These are phyloP conservation scores for Epichloe festucae DNA, from an alignment of 2,329 filamentous ascomycete species.

Conservation along the genomic window DNA sequence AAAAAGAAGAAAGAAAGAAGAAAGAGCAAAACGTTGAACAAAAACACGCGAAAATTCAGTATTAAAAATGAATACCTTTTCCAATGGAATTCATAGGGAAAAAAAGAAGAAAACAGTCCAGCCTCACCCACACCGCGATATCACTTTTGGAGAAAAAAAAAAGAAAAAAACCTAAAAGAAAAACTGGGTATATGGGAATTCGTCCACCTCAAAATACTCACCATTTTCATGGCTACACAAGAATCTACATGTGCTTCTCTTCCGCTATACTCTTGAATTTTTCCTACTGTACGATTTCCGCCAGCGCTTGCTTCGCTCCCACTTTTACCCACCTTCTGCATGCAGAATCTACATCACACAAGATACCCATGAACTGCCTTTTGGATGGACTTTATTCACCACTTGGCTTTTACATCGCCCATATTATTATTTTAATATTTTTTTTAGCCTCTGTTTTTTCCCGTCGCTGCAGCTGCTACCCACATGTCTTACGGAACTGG, in stretches of 20 bases:
- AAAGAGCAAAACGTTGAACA: neutral
- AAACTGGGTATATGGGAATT: conserved; percentile 4
- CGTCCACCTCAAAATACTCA: conserved; percentile 6
- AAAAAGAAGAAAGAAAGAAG: conserved; percentile 1
- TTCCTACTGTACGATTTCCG: neutral
- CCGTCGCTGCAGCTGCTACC: neutral
- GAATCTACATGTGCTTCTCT: neutral
- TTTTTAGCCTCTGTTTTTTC: neutral
- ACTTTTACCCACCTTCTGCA: neutral
- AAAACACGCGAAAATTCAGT: conserved; percentile 6
- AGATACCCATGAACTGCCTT: conserved; percentile 10
- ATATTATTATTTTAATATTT: neutral
- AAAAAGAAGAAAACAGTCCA: conserved; percentile 7
- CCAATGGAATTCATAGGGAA: neutral
- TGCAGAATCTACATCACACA: conserved; percentile 10
- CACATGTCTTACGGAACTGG: neutral
- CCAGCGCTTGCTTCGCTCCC: neutral
- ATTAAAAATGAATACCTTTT: neutral
- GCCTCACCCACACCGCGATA: neutral
- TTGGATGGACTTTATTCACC: neutral
- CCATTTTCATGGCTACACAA: neutral
- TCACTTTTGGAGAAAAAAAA: conserved; percentile 2
- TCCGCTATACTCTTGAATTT: neutral
- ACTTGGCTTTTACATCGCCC: neutral
- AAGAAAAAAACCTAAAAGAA: neutral